Evolutionary conservation across 1,284 basidiomycete species (phyloP), one percentile per base, ranked within the genome.

Genomic region (Pseudozyma thailandica): DNA sequence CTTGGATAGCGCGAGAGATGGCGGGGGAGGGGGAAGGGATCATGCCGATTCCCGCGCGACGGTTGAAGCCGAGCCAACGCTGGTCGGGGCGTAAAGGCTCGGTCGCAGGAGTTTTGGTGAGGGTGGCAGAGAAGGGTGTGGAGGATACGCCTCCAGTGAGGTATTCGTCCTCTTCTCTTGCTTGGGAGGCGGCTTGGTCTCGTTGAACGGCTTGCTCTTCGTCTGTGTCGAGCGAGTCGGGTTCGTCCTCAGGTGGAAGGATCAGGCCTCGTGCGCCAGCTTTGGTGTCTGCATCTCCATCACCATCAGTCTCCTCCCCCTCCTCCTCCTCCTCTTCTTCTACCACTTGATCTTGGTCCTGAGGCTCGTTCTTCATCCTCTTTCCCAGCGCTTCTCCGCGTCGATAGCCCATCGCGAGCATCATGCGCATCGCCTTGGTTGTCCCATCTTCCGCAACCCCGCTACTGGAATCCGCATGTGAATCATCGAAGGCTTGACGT

Each of bases 361-460:
- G 13, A 6, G 49, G 18, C 8, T n/a, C 13, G n/a, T 20, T 35
- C 25, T 39, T 39, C 44, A 49, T 56, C n/a, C 55, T 51, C 35
- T 23, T 57, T 1, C 74, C 74, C 0, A 77, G 53, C 23, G 63
- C 56, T 31, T 64, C 45, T 6, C 66, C 72, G 0, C 58, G 45
- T 21, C 63, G 33, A 45, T 74, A 78, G 0, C 75, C 75, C 75
- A 78, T 78, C 12, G 73, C 73, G 3, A 62, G 51, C 75, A 78
- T 78, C 73, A 78, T 78, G 16, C 54, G 42, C 64, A 71, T 60
- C 44, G 73, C 75, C 16, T 65, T 72, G 6, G 61, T 13, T 15
- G 50, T 61, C 3, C 68, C 68, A 25, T 65, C 56, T n/a, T 50
- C 44, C 9, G 16, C 47, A 9, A 7, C n/a, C 6, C 8, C 30